These are phyloP conservation scores for Cadophora gregata DNA, from an alignment of 2,329 filamentous ascomycete genomes.

Conservation along the genomic window DNA sequence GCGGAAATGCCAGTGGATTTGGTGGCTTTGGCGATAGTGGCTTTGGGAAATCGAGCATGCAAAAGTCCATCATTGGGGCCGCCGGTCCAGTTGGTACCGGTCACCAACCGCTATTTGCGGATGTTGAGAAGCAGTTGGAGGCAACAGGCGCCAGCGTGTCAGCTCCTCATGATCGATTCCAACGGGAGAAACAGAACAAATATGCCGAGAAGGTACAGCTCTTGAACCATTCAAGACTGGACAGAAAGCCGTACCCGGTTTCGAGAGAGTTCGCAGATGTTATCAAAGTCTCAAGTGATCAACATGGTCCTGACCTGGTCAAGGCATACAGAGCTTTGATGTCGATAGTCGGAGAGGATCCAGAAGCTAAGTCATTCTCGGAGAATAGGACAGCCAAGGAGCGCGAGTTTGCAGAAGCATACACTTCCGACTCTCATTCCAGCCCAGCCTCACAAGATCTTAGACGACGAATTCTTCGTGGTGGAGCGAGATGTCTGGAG, in stretches of 20 bases:
- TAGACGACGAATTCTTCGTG: conserved; percentile 79
- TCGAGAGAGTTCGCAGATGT: conserved; percentile 77
- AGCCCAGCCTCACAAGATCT: conserved; percentile 69
- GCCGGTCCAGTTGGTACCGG: conserved; percentile 68
- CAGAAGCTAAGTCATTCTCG: conserved; percentile 61
- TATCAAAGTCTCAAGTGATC: conserved; percentile 71
- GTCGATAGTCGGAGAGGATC: conserved; percentile 76
- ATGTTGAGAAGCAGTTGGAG: conserved; percentile 66
- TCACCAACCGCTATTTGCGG: conserved; percentile 70
- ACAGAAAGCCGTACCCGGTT: conserved; percentile 72
- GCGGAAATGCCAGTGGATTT: conserved; percentile 2
- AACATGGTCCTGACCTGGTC: conserved; percentile 75
- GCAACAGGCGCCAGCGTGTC: conserved; percentile 54
- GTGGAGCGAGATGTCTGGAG: conserved; percentile 81
- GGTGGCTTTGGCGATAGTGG: conserved; percentile 53
- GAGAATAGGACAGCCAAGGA: conserved; percentile 72
- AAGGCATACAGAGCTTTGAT: conserved; percentile 85
- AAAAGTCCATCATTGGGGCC: conserved; percentile 86
- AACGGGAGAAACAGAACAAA: conserved; percentile 83
- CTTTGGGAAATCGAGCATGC: conserved; percentile 73
- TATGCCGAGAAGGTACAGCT: conserved; percentile 80
- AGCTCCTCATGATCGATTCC: conserved; percentile 71
- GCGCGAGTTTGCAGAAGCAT: conserved; percentile 76
- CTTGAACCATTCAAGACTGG: conserved; percentile 75
- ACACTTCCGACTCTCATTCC: conserved; percentile 75